Evolutionary conservation across 306 rosid genomes (phyloP).

Genomic region (Acacia confusa): DNA sequence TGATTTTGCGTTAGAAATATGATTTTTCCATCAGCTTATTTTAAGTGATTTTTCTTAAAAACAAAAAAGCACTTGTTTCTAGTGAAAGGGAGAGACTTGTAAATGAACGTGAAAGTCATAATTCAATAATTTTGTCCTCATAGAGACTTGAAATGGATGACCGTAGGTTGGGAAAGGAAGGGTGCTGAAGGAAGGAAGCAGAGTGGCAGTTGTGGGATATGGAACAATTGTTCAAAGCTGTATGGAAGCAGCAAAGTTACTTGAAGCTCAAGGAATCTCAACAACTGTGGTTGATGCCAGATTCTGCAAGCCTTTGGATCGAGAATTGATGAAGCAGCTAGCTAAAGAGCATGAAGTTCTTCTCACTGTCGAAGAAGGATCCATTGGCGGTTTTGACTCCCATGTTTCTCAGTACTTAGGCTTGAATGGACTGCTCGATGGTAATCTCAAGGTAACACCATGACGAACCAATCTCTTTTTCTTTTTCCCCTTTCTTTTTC

Average conservation of each 20-base stretch:
- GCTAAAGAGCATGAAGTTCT: conserved; percentile 43
- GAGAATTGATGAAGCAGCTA: conserved; percentile 38
- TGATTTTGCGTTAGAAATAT: too few species aligned
- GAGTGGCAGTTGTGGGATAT: conserved; percentile 49
- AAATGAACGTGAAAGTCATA: background rate
- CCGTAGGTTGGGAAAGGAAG: conserved; percentile 49
- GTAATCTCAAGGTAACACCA: conserved; percentile 48
- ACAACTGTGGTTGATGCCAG: conserved; percentile 53
- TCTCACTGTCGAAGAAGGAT: conserved; percentile 9
- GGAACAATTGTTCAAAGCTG: conserved; percentile 44
- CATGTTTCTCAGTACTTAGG: conserved; percentile 49
- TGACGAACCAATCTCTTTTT: background rate
- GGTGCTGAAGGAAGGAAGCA: conserved; percentile 46
- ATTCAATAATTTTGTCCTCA: background rate
- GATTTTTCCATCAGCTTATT: too few species aligned
- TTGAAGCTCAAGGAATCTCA: conserved; percentile 32
- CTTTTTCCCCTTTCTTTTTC: too few species aligned
- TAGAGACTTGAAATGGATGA: background rate
- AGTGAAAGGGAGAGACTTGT: too few species aligned
- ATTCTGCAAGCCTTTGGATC: conserved; percentile 55
- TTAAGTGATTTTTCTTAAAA: too few species aligned
- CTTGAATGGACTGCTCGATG: conserved; percentile 46
- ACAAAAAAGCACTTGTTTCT: too few species aligned
- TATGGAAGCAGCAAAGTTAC: conserved; percentile 42
- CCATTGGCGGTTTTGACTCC: conserved; percentile 48